Evolutionary conservation across 805 yeast species (phyloP).

Genomic region (Cyberlindnera euphorbiae): DNA sequence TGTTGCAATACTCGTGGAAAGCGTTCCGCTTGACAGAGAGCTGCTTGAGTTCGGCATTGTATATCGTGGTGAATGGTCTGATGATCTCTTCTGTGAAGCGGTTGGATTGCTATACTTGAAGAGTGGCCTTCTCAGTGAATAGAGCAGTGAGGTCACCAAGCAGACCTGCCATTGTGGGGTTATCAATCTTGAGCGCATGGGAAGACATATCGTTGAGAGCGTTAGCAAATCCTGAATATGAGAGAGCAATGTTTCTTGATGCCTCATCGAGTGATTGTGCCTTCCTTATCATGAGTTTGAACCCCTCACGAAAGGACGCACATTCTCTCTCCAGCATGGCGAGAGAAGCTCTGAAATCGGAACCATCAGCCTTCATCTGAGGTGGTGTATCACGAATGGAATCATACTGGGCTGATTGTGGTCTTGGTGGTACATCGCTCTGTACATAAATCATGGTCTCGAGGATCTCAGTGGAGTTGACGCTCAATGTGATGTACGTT

Average conservation of each 20-base stretch:
- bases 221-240: constrained; percentile 15
- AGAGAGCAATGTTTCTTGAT: constrained; percentile 17
- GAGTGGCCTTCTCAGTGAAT: constrained; percentile 18
- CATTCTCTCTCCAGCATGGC: constrained; percentile 10
- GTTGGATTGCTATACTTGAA: constrained; percentile 20
- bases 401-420: neutral
- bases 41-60: constrained; percentile 19
- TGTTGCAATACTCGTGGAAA: too few relatives aligned
- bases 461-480: constrained; percentile 5
- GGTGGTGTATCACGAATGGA: constrained; percentile 10
- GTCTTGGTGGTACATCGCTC: constrained; percentile 1
- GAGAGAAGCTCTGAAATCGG: constrained; percentile 8
- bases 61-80: constrained; percentile 14
- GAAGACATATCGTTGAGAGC: constrained; percentile 15
- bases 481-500: constrained; percentile 6
- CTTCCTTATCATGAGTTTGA: constrained; percentile 17
- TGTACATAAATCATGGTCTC: constrained; percentile 2
- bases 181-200: constrained; percentile 7
- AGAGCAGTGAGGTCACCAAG: constrained; percentile 13
- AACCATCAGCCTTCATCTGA: constrained; percentile 10
- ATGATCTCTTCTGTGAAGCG: constrained; percentile 13
- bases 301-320: constrained; percentile 3
- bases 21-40: constrained; percentile 9
- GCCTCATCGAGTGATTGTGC: constrained; percentile 19
- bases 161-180: constrained; percentile 11